Evolutionary conservation across 352 stramenopile genomes (phyloP).

Genomic region (Salisapilia sapeloensis): DNA sequence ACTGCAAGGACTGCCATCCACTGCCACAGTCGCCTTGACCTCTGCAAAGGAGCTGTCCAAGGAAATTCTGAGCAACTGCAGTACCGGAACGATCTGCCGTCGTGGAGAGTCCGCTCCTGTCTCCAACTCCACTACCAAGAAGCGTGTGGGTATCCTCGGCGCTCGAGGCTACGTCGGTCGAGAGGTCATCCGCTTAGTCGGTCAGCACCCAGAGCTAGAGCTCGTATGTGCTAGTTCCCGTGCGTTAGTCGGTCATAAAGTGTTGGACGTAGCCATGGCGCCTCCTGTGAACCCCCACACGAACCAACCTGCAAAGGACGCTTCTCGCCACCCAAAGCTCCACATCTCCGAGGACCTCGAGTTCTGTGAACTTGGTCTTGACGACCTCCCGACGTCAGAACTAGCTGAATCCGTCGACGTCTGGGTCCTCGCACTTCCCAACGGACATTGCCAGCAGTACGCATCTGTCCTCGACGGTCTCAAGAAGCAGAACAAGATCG

Average conservation of each 20-base stretch:
- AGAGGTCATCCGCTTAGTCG: constrained; percentile 75
- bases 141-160: constrained; percentile 71
- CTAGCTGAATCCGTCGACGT: constrained; percentile 70
- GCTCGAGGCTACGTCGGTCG: constrained; percentile 75
- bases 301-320: constrained; percentile 35
- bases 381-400: constrained; percentile 45
- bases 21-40: constrained; percentile 76
- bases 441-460: constrained; percentile 76
- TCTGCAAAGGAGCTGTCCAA: constrained; percentile 58
- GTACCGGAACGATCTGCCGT: constrained; percentile 68
- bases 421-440: constrained; percentile 77
- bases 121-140: constrained; percentile 17
- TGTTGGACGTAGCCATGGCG: constrained; percentile 50
- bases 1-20: constrained; percentile 48
- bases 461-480: constrained; percentile 48
- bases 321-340: constrained; percentile 6
- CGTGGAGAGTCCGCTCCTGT: constrained; percentile 19
- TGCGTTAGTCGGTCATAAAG: constrained; percentile 56
- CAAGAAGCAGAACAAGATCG: constrained; percentile 45
- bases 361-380: constrained; percentile 69
- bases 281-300: constrained; percentile 74
- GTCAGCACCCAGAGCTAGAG: constrained; percentile 56
- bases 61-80: constrained; percentile 78
- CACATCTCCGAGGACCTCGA: constrained; percentile 56
- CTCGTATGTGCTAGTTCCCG: constrained; percentile 74